Evolutionary conservation across 352 stramenopile species (phyloP).

Genomic region (Phytophthora rubi): DNA sequence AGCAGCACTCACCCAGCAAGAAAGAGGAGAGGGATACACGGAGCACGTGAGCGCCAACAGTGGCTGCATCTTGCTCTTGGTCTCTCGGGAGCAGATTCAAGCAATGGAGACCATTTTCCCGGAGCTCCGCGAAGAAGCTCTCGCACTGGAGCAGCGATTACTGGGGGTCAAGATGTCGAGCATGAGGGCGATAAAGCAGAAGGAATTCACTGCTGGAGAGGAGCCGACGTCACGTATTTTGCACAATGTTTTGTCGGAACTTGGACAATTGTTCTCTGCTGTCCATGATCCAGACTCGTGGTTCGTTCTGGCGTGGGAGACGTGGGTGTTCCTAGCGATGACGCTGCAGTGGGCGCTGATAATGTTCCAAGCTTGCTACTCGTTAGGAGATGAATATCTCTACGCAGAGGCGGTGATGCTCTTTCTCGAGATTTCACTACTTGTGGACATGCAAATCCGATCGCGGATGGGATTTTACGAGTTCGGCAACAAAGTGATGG

Average conservation of each 20-base stretch:
- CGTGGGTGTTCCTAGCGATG: constrained; percentile 64
- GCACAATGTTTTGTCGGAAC: not conserved
- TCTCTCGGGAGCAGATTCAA: constrained; percentile 54
- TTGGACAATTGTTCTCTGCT: constrained; percentile 1
- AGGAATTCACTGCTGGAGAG: not conserved
- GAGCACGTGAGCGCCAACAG: constrained; percentile 62
- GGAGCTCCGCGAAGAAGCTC: constrained; percentile 47
- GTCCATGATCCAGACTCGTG: constrained; percentile 55
- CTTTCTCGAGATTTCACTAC: constrained; percentile 52
- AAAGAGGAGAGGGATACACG: constrained; percentile 52
- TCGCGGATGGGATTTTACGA: constrained; percentile 64
- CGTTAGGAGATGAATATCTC: not conserved
- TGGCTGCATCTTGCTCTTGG: constrained; percentile 59
- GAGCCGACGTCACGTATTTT: constrained; percentile 2
- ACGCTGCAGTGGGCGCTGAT: constrained; percentile 54
- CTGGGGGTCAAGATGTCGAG: constrained; percentile 41
- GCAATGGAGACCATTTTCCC: constrained; percentile 64
- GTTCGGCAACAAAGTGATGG: constrained; percentile 79
- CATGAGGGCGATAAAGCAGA: constrained; percentile 7
- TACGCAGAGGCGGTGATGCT: constrained; percentile 35
- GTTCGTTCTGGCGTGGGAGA: constrained; percentile 63
- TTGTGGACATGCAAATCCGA: constrained; percentile 61
- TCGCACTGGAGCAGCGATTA: constrained; percentile 50
- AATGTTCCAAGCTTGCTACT: constrained; percentile 61
- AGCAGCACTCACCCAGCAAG: constrained; percentile 47